phyloP scores from a whole-genome alignment of 352 stramenopile species.

The Phytophthora sp. region DNA sequence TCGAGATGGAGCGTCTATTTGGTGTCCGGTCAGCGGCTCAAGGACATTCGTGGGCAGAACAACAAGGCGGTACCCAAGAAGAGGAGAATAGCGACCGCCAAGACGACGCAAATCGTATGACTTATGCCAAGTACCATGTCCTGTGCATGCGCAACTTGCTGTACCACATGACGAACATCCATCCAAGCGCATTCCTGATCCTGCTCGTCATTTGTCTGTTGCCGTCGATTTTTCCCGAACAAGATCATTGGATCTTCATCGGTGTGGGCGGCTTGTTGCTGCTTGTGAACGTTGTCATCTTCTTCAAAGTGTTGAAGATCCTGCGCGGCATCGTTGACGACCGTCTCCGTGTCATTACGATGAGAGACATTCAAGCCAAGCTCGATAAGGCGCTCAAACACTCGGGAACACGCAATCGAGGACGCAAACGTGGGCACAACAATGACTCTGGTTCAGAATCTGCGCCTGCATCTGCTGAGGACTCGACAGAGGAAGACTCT shows the following conservation, averaged over 20 bases:
- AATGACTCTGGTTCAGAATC: constrained; percentile 18
- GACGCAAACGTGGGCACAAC: not conserved
- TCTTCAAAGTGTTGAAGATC: constrained; percentile 87
- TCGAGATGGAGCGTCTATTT: constrained; percentile 86
- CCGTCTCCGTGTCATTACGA: constrained; percentile 73
- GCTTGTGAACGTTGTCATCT: constrained; percentile 79
- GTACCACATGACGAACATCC: constrained; percentile 82
- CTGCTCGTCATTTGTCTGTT: constrained; percentile 74
- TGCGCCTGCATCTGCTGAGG: constrained; percentile 18
- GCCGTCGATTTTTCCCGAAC: constrained; percentile 60
- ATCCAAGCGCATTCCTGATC: constrained; percentile 80
- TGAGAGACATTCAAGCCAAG: constrained; percentile 61
- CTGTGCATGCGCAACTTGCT: constrained; percentile 89
- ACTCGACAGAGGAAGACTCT: constrained; percentile 21
- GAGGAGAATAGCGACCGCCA: constrained; percentile 23
- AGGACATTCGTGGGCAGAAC: constrained; percentile 13
- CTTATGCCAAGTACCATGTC: constrained; percentile 77
- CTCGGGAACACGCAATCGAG: constrained; percentile 11
- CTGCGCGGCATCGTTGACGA: constrained; percentile 85
- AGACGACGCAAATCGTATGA: constrained; percentile 48
- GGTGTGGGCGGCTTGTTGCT: constrained; percentile 60
- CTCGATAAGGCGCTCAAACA: constrained; percentile 35
- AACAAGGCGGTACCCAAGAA: not conserved
- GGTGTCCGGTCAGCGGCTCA: constrained; percentile 38
- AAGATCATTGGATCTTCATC: constrained; percentile 83